Conservation (phyloP, 164 flowering plant genomes). For the Dillenia suffruticosa region DNA sequence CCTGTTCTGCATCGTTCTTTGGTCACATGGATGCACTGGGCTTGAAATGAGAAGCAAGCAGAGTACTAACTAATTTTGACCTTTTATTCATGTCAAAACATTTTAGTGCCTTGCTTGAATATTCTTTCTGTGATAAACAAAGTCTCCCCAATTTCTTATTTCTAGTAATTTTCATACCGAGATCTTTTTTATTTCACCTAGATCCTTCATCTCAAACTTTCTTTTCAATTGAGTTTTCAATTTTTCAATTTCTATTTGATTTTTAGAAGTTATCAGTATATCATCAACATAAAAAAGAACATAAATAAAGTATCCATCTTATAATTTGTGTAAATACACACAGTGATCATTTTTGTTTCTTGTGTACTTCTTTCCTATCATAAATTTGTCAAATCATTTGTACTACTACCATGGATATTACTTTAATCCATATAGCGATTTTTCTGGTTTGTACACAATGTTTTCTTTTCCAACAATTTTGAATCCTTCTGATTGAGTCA, state of each 20-base stretch:
- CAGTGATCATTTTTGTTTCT: no score
- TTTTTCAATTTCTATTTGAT: conserved; percentile 7
- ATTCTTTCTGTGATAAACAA: neutral
- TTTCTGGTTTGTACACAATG: neutral
- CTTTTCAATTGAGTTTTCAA: no score
- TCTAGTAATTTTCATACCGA: conserved; percentile 4
- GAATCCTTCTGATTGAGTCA: neutral
- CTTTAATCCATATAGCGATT: no score
- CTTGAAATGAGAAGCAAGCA: conserved; percentile 5
- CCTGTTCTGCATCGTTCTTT: neutral
- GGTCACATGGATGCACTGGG: neutral
- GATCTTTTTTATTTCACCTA: conserved; percentile 4
- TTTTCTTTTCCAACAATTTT: conserved; percentile 8
- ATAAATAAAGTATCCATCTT: neutral
- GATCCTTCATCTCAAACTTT: no score
- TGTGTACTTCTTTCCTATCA: no score
- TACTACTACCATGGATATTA: conserved; percentile 4
- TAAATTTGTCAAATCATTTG: no score
- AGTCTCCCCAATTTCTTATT: no score
- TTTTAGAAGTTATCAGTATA: conserved; percentile 1
- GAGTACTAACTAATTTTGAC: neutral
- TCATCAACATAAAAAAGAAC: neutral
- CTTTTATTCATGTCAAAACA: conserved; percentile 4
- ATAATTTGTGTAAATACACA: conserved; percentile 1
- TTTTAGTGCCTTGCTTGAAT: neutral